Evolutionary conservation across 2,329 filamentous ascomycete species (phyloP), one percentile per base, ranked within the genome.

Genomic region (Trichoderma simmonsii): DNA sequence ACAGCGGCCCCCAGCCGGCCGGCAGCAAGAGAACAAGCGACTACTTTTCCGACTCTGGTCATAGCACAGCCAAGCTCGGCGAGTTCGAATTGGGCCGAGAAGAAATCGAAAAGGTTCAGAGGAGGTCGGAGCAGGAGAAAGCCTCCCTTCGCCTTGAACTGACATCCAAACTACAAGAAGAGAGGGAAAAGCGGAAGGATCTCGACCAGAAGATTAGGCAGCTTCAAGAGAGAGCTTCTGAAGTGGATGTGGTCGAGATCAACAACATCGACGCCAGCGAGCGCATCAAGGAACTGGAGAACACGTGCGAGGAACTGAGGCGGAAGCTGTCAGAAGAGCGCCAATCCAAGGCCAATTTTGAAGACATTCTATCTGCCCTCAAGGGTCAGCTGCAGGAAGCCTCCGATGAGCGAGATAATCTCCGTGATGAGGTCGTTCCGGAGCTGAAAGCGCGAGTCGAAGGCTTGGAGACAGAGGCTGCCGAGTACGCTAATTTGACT

Each of bases 31-130:
- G 95, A 73, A 97, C 93, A 11, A 98, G 96, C 82, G 96, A 99
- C 82, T 98, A 99, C 83, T 99, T 96, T 80, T 99, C 96, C 3
- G 96, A 99, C 81, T 97, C 95, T 6, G 96, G 96, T 36, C 92
- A 93, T 72, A 95, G 94, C 80, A 95, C 94, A 1, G 88, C 93
- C 68, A 92, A 94, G 77, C 92, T 91, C 78, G 91, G 92, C 73
- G 91, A 93, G 61, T 85, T 85, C 73, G 89, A 91, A 72, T 85
- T 88, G 57, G 86, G 85, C 36, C 87, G 86, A 64, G 89, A 91
- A 77, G 93, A 98, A 80, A 85, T 98, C 39, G 93, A 97, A 73
- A 93, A 90, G 80, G 86, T 96, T 60, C 92, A 95, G 77, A 88
- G 96, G 75, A 91, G 91, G 75, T 90, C 93, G 2, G 95, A 98